phyloP scores from a whole-genome alignment of 495 filamentous ascomycete species.

The Talaromyces liani region DNA sequence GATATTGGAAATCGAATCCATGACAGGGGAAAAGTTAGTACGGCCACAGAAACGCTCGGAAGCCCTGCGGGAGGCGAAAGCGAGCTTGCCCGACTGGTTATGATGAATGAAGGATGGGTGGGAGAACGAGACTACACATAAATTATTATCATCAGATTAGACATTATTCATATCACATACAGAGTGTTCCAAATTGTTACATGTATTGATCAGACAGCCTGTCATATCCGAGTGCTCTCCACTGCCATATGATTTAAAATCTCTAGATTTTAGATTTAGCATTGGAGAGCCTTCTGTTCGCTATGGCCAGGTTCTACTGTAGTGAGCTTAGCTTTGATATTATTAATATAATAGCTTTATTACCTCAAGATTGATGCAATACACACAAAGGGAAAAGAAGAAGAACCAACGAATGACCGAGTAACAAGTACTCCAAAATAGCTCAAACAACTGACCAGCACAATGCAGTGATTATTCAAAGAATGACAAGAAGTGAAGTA shows the following conservation, averaged over 20 bases:
- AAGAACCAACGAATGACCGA: background rate
- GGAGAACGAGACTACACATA: no score
- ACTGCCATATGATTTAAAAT: no score
- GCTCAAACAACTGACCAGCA: background rate
- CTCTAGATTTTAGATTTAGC: background rate
- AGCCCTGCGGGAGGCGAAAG: background rate
- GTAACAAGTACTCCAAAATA: background rate
- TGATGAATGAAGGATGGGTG: no score
- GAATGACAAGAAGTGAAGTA: slow-evolving; percentile 18
- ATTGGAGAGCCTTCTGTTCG: background rate
- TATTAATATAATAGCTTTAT: background rate
- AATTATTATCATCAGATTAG: no score
- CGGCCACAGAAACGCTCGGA: background rate
- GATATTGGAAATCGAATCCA: background rate
- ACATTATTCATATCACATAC: no score
- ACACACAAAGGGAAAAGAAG: background rate
- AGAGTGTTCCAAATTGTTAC: no score
- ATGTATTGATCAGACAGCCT: no score
- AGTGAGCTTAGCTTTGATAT: background rate
- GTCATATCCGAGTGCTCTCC: no score
- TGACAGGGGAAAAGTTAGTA: background rate
- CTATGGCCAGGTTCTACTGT: background rate
- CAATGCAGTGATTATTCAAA: slow-evolving; percentile 14
- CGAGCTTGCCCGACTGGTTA: no score
- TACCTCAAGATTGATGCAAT: background rate